Evolutionary conservation across 2,329 filamentous ascomycete genomes (phyloP).

Genomic region (Tolypocladium endophyticum): DNA sequence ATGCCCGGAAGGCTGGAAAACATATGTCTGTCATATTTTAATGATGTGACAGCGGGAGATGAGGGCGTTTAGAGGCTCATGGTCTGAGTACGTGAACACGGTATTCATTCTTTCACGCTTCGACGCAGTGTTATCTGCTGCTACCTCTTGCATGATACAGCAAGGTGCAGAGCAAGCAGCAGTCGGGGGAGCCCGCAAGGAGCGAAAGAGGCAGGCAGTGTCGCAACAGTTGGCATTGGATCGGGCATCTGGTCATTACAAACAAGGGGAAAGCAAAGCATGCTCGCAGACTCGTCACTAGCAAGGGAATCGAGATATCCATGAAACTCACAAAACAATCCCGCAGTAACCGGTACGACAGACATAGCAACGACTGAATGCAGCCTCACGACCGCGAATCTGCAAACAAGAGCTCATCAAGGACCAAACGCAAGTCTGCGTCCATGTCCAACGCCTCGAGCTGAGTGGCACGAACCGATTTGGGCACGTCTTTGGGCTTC

Average conservation of each 20-base stretch:
- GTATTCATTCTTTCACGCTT: too few relatives aligned
- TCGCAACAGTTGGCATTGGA: background rate
- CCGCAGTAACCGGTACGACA: background rate
- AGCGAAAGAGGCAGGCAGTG: background rate
- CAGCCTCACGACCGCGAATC: conserved; percentile 4
- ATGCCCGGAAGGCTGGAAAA: too few relatives aligned
- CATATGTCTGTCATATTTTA: too few relatives aligned
- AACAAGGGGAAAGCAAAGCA: background rate
- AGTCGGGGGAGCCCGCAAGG: background rate
- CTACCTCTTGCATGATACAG: too few relatives aligned
- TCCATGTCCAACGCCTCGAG: conserved; percentile 11
- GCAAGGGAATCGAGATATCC: background rate
- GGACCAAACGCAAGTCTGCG: conserved; percentile 7
- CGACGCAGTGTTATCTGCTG: too few relatives aligned
- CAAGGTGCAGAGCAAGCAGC: too few relatives aligned
- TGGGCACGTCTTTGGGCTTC: background rate
- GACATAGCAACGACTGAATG: background rate
- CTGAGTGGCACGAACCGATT: conserved; percentile 5
- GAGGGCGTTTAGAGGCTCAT: too few relatives aligned
- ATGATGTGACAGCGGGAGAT: too few relatives aligned
- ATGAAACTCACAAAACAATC: background rate
- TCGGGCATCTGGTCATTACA: background rate
- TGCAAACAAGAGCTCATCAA: conserved; percentile 9
- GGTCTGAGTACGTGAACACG: too few relatives aligned
- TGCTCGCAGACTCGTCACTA: background rate